Conservation (phyloP, 148 eudicot genomes). For the Oxyria digyna region DNA sequence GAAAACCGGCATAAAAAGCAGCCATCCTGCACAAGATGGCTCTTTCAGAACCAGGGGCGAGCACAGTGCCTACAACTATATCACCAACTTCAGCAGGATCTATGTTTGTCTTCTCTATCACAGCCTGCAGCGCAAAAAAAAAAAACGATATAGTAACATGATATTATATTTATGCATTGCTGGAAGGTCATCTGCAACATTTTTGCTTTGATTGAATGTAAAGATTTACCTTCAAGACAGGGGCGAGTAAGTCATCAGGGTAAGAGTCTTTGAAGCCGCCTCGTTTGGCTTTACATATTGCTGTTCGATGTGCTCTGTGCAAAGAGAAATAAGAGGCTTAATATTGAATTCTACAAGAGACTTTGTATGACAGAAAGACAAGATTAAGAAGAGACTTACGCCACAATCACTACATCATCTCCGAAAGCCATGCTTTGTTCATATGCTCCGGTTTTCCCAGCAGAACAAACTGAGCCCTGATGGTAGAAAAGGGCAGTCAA, state of each 20-base stretch:
- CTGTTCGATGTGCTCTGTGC: constrained; percentile 68
- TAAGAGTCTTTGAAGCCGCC: constrained; percentile 85
- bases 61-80: constrained; percentile 70
- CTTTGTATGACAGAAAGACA: background rate
- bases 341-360: background rate
- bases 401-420: constrained; percentile 80
- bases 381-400: constrained; percentile 34
- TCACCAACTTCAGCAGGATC: constrained; percentile 66
- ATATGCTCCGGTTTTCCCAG: constrained; percentile 42
- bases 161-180: background rate
- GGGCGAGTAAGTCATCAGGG: constrained; percentile 73
- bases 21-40: constrained; percentile 74
- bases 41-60: constrained; percentile 71
- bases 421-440: constrained; percentile 41
- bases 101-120: constrained; percentile 57
- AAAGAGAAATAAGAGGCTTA: background rate
- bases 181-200: constrained; percentile 3
- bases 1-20: constrained; percentile 73
- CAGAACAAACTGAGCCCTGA: constrained; percentile 51
- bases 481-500: background rate
- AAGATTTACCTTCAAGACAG: constrained; percentile 61
- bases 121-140: constrained; percentile 26
- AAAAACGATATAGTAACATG: background rate
- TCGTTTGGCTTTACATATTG: constrained; percentile 73
- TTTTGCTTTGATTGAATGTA: background rate